A percentile compares a stretch with the other conserved stretches of the same genome.
Evolutionary conservation across 768 basidiomycete species (phyloP).

Genomic region (Termitomyces sp.): DNA sequence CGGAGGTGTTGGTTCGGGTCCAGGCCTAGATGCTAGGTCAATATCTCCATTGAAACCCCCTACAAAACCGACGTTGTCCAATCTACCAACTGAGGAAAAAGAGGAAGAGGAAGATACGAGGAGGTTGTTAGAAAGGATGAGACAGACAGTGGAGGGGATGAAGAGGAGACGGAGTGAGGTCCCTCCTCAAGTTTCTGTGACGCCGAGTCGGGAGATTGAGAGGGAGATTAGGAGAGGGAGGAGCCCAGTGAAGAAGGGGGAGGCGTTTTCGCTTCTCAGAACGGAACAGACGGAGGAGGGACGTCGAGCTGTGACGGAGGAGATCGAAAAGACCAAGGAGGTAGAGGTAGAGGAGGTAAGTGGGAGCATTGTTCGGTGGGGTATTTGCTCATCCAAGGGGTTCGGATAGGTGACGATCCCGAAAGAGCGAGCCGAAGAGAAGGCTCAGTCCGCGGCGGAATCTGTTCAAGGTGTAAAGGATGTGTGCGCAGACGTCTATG

Average conservation of each 20-base stretch:
- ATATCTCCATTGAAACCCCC: constrained; percentile 3
- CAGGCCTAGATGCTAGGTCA: neutral
- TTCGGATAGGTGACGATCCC: neutral
- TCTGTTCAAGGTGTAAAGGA: neutral
- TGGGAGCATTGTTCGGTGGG: neutral
- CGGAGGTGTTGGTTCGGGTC: neutral
- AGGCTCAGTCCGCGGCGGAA: too few relatives aligned
- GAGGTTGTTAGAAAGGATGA: constrained; percentile 42
- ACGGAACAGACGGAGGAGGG: neutral
- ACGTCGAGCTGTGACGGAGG: neutral
- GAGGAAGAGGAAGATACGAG: constrained; percentile 35
- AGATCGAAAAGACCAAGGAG: neutral
- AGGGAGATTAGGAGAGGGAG: neutral
- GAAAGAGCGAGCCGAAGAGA: neutral
- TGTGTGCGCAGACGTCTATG: neutral
- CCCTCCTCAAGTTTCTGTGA: constrained; percentile 10
- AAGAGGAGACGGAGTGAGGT: constrained; percentile 38
- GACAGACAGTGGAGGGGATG: constrained; percentile 43
- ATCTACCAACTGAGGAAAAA: constrained; percentile 7
- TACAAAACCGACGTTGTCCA: neutral
- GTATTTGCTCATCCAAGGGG: neutral
- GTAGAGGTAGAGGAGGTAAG: neutral
- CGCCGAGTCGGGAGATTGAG: neutral
- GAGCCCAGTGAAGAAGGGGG: neutral
- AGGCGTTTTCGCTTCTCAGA: neutral